phyloP scores from a whole-genome alignment of 2,329 filamentous ascomycete species.

The Purpureocillium takamizusanense region DNA sequence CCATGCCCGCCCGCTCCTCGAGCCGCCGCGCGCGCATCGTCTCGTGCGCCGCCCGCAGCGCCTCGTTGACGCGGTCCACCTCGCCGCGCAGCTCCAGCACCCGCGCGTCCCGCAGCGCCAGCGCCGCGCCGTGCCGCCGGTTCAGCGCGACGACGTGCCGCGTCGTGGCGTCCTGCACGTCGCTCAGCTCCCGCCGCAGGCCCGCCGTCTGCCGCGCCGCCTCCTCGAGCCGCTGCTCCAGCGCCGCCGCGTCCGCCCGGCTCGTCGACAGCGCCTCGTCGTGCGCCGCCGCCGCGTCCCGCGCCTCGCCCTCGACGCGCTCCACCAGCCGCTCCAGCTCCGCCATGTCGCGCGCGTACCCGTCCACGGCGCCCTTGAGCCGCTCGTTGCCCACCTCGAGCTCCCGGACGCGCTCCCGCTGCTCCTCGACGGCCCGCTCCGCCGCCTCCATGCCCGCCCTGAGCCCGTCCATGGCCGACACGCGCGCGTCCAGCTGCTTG shows the following conservation, averaged over 20 bases:
- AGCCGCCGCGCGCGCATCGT: conserved; percentile 34
- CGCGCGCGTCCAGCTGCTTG: conserved; percentile 45
- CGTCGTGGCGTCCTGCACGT: conserved; percentile 23
- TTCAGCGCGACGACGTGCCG: conserved; percentile 25
- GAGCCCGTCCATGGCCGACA: conserved; percentile 40
- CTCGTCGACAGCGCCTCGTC: conserved; percentile 25
- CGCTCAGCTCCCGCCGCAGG: conserved; percentile 28
- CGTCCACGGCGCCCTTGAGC: conserved; percentile 40
- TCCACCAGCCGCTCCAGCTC: conserved; percentile 44
- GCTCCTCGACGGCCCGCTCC: conserved; percentile 25
- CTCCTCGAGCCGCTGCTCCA: conserved; percentile 34
- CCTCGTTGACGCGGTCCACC: conserved; percentile 35
- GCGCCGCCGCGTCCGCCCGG: conserved; percentile 25
- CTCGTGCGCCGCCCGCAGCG: conserved; percentile 37
- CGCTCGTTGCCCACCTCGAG: conserved; percentile 40
- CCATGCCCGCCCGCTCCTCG: conserved; percentile 34
- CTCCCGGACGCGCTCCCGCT: conserved; percentile 31
- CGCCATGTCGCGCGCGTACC: conserved; percentile 43
- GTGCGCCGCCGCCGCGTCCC: conserved; percentile 19
- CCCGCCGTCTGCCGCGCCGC: conserved; percentile 28
- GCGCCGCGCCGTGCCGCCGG: conserved; percentile 31
- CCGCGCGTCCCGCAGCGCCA: conserved; percentile 41
- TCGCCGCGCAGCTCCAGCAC: conserved; percentile 39
- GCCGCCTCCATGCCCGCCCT: conserved; percentile 29
- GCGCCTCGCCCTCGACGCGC: conserved; percentile 32